Evolutionary conservation across 768 basidiomycete species (phyloP).

Genomic region (Coprinopsis sp.): DNA sequence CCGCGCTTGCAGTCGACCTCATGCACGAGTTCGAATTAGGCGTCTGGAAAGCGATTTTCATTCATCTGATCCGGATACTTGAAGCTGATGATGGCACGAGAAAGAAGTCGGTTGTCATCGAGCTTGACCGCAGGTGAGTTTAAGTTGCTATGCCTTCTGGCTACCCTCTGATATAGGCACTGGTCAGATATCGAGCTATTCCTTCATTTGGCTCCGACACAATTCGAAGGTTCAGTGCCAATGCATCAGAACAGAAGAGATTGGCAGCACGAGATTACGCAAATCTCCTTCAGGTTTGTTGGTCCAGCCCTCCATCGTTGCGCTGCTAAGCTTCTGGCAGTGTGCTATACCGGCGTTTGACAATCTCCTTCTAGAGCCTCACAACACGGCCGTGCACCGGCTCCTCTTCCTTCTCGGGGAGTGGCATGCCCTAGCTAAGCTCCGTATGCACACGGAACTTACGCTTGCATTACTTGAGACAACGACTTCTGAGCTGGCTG

Average conservation of each 20-base stretch:
- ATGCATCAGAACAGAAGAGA: constrained; percentile 24
- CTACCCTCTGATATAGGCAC: too few relatives aligned
- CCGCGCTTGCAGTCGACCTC: neutral
- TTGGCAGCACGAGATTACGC: constrained; percentile 28
- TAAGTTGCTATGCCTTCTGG: neutral
- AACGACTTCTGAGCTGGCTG: neutral
- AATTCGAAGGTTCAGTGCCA: constrained; percentile 22
- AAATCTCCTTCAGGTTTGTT: constrained; percentile 28
- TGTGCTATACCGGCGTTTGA: constrained; percentile 10
- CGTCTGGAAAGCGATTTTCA: constrained; percentile 31
- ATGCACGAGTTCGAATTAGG: constrained; percentile 14
- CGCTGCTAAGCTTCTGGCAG: neutral
- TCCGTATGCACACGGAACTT: constrained; percentile 7
- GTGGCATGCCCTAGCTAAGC: constrained; percentile 12
- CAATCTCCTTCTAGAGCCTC: neutral
- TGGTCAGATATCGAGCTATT: constrained; percentile 12
- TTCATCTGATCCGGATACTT: constrained; percentile 30
- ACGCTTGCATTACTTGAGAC: constrained; percentile 4
- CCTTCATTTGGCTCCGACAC: constrained; percentile 15
- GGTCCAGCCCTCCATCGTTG: neutral
- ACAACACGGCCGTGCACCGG: neutral
- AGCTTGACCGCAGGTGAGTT: constrained; percentile 20
- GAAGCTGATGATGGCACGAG: constrained; percentile 6
- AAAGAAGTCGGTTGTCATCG: constrained; percentile 14
- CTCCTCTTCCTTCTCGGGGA: constrained; percentile 2